Base-by-base conservation (phyloP, 2,329 filamentous ascomycete species). In the Colletotrichum phormii region DNA sequence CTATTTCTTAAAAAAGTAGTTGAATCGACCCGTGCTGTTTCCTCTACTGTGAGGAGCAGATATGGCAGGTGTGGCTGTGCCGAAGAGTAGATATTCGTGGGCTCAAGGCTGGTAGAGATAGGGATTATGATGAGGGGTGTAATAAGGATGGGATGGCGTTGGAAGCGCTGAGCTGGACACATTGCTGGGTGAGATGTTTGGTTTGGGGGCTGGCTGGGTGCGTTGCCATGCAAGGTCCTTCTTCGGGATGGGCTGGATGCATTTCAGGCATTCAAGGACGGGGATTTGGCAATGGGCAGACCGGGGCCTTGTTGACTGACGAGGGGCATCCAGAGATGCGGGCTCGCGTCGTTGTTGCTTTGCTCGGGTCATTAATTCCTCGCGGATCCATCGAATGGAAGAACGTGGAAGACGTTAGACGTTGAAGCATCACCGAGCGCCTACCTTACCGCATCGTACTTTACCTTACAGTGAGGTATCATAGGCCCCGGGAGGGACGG, bases 291-390 rank as follows among this genome's bases (percentile, higher is more conserved):
- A 61, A 24, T 35, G 29, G 54, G 54, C 24, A 55, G 9, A 15
- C 13, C 31, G 53, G 67, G 60, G 67, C 53, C 33, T 46, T n/a
- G 18, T 46, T n/a, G n/a, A 24, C 22, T 57, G 54, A n/a, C n/a
- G 9, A 31, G 54, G 42, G 64, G n/a, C 29, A 11, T 51, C 29
- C 57, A 71, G 33, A 67, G 64, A 64, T 49, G 65, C 55, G 29
- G 31, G 22, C 53, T 55, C 42, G 46, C 22, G 59, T 53, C 67
- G 26, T 12, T 54, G 51, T 58, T 13, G 5, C 37, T 15, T 42
- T 42, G 37, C 37, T 42, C 37, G 37, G 37, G 37, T 42, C 37
- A 15, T 42, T 42, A 2, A 18, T 12, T 42, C 13, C 37, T 42
- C 37, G 37, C 37, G 15, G 33, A 57, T 57, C 51, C 51, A 46